Evolutionary conservation across 2,329 filamentous ascomycete species (phyloP).

Genomic region (Cercospora sesami): DNA sequence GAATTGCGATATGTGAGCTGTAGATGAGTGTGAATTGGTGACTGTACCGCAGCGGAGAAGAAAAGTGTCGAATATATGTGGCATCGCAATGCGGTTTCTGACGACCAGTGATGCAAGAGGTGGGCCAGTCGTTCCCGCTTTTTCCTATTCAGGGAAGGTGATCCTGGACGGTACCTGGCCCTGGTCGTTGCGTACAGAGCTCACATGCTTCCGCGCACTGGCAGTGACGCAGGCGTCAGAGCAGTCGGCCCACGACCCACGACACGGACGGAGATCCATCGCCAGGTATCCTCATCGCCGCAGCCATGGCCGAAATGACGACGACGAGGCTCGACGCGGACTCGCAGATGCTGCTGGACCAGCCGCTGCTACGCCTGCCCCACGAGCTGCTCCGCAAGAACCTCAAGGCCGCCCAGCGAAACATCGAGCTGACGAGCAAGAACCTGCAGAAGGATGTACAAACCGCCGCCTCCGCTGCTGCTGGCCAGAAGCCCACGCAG

Average conservation of each 20-base stretch:
- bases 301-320: constrained; percentile 49
- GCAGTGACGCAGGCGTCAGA: constrained; percentile 4
- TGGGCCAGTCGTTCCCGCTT: not conserved
- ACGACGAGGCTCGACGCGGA: constrained; percentile 71
- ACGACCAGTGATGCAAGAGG: constrained; percentile 9
- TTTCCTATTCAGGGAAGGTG: not conserved
- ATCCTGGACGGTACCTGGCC: not conserved
- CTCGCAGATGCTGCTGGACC: constrained; percentile 78
- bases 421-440: constrained; percentile 70
- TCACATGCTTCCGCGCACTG: not conserved
- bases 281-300: not conserved
- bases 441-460: constrained; percentile 61
- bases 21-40: not conserved
- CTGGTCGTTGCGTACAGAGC: not conserved
- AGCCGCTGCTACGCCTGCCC: constrained; percentile 88
- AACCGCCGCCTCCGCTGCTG: constrained; percentile 55
- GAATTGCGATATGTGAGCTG: not conserved
- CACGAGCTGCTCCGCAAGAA: constrained; percentile 92
- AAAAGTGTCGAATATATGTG: constrained; percentile 12
- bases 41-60: not conserved
- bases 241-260: constrained; percentile 1
- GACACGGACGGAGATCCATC: constrained; percentile 1
- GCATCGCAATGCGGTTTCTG: constrained; percentile 5
- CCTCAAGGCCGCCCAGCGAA: constrained; percentile 80
- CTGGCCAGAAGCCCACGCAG: constrained; percentile 58